phyloP scores from a whole-genome alignment of 2,329 filamentous ascomycete genomes.

The Colletotrichum neosansevieriae region DNA sequence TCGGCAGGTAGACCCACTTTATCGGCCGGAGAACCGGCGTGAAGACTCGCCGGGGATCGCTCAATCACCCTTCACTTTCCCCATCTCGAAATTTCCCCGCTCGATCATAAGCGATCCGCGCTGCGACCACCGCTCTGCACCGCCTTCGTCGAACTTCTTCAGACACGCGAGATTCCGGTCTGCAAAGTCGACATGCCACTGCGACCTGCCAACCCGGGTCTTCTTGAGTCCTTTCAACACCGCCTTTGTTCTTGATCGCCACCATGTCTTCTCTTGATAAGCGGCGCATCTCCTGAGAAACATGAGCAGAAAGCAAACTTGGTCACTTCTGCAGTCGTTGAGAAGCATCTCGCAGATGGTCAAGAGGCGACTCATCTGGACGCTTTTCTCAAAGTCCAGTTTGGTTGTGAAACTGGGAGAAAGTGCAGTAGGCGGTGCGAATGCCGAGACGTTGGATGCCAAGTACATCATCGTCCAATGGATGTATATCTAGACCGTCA shows the following conservation, averaged over 20 bases:
- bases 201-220: slow-evolving; percentile 7
- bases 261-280: slow-evolving; percentile 25
- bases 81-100: background rate
- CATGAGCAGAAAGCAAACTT: slow-evolving; percentile 38
- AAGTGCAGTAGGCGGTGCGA: background rate
- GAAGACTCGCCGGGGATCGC: too few relatives aligned
- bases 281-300: slow-evolving; percentile 26
- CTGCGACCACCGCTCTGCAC: background rate
- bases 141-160: background rate
- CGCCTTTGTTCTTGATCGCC: slow-evolving; percentile 27
- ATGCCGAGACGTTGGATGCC: slow-evolving; percentile 17
- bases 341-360: slow-evolving; percentile 40
- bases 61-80: slow-evolving; percentile 22
- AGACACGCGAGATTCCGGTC: slow-evolving; percentile 13
- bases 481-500: slow-evolving; percentile 17
- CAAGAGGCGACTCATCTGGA: slow-evolving; percentile 36
- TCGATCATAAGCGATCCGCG: background rate
- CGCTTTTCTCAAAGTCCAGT: slow-evolving; percentile 26
- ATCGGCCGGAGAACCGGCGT: too few relatives aligned
- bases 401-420: background rate
- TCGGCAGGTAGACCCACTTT: too few relatives aligned
- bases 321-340: slow-evolving; percentile 34
- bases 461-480: slow-evolving; percentile 37
- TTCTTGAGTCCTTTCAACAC: slow-evolving; percentile 34
- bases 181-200: slow-evolving; percentile 37